These are phyloP conservation scores for Talaromyces pinophilus DNA, from an alignment of 2,329 filamentous ascomycete genomes.

Conservation along the genomic window DNA sequence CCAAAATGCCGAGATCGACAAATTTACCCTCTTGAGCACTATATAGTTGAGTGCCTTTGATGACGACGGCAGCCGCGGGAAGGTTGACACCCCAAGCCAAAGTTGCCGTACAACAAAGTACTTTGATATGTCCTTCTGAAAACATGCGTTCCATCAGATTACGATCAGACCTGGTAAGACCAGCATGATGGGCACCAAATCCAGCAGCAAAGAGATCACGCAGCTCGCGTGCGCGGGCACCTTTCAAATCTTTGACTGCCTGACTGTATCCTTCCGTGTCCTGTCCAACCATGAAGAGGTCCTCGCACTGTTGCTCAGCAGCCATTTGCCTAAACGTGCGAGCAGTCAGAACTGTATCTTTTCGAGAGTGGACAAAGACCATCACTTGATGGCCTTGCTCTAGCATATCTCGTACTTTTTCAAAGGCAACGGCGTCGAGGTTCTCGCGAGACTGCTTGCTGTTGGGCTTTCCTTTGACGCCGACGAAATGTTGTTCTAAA, in stretches of 20 bases:
- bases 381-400: constrained; percentile 92
- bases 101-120: constrained; percentile 96
- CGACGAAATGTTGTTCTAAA: constrained; percentile 94
- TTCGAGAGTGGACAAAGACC: constrained; percentile 97
- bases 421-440: constrained; percentile 80
- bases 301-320: constrained; percentile 72
- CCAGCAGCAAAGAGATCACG: constrained; percentile 88
- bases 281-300: constrained; percentile 75
- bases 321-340: constrained; percentile 85
- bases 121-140: constrained; percentile 86
- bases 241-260: constrained; percentile 80
- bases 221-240: constrained; percentile 80
- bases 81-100: constrained; percentile 98
- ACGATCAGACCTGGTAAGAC: constrained; percentile 90
- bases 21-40: constrained; percentile 96
- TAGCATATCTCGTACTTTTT: constrained; percentile 94
- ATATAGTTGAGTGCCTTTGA: constrained; percentile 97
- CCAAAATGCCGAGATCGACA: constrained; percentile 90
- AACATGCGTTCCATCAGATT: constrained; percentile 97
- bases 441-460: constrained; percentile 83
- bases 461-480: constrained; percentile 84
- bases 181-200: constrained; percentile 92
- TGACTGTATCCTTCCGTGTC: constrained; percentile 76
- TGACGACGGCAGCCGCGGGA: constrained; percentile 92
- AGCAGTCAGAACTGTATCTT: constrained; percentile 88